phyloP scores from a whole-genome alignment of 345 rosid species.

The Ceriops decandra region DNA sequence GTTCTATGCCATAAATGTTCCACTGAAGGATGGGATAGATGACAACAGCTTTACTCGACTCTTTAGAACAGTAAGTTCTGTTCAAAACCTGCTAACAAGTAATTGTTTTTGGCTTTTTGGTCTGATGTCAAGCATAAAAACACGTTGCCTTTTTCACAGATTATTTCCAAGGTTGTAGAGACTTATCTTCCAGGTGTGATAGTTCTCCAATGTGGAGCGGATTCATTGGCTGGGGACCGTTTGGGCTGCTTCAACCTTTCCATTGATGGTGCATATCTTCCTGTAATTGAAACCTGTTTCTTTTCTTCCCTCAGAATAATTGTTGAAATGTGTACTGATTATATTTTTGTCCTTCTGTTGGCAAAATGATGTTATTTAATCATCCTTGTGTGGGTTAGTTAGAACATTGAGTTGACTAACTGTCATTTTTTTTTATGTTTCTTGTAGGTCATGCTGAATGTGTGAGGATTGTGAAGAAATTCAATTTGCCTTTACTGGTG shows the following conservation, averaged over 20 bases:
- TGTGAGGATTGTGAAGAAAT: slow-evolving; percentile 90
- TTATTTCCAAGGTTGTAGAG: slow-evolving; percentile 87
- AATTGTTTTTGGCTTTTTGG: slow-evolving; percentile 11
- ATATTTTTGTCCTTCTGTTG: neutral
- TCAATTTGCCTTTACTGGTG: slow-evolving; percentile 90
- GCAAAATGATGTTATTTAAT: slow-evolving; percentile 9
- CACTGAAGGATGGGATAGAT: slow-evolving; percentile 95
- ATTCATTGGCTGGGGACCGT: slow-evolving; percentile 96
- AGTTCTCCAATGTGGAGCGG: slow-evolving; percentile 99
- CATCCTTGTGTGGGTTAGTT: slow-evolving; percentile 9
- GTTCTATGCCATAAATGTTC: slow-evolving; percentile 94
- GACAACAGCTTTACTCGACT: slow-evolving; percentile 90
- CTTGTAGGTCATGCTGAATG: slow-evolving; percentile 93
- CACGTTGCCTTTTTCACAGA: slow-evolving; percentile 37
- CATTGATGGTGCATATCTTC: slow-evolving; percentile 78
- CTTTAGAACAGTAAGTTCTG: slow-evolving; percentile 73
- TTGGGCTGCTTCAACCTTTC: slow-evolving; percentile 98
- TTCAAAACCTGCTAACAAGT: slow-evolving; percentile 1
- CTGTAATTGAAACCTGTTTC: slow-evolving; percentile 40
- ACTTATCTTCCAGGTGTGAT: slow-evolving; percentile 84
- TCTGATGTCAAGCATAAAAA: slow-evolving; percentile 4
- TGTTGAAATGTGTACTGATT: slow-evolving; percentile 7
- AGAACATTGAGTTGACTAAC: slow-evolving; percentile 1
- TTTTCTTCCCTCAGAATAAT: neutral
- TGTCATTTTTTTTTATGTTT: slow-evolving; percentile 11